Evolutionary conservation across 2,329 filamentous ascomycete genomes (phyloP), one percentile per base, ranked within the genome.

Genomic region (Penicillium thymicola): DNA sequence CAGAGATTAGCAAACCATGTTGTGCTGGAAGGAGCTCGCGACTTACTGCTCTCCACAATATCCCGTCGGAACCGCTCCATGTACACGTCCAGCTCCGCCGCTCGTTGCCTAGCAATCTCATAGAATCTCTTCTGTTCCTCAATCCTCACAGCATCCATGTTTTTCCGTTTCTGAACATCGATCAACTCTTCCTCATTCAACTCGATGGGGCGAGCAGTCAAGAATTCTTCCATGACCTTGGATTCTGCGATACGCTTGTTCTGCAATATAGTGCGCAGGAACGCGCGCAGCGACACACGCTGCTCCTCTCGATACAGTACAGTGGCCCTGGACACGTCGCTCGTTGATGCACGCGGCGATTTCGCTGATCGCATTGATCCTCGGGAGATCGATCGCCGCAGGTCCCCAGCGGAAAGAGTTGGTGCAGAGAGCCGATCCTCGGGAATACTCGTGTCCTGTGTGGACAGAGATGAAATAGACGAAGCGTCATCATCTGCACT

Each of bases 81-180:
- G 72, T 97, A 97, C 25, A 96, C 90, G 74, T 99, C 94, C 49
- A 99, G 81, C 69, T 97, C 94, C 5, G 90, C 89, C 2, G 94
- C 94, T 62, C 94, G 86, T 73, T 92, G 87, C 63, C 92, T 82
- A 9, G 94, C 94, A 70, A 99, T 92, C 71, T 99, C 93, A 73
- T 97, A 99, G 72, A 99, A 99, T 62, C 87, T 85, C 70, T 87
- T 89, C 72, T 99, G 94, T 74, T 99, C 94, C 68, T 96, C 90
- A 51, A 97, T 84, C 43, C 94, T 86, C 73, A 89, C 89, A 71
- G 90, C 87, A 67, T 99, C 94, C 74, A 96, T 86, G 13, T 84
- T 82, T 73, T 92, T 95, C 51, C 94, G 84, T 57, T 83, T 83
- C 60, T 86, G 75, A 32, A 97, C 92, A 70, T 99, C 94, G 2